phyloP scores from a whole-genome alignment of 495 filamentous ascomycete species.

The Penicillium dipodomyicola region DNA sequence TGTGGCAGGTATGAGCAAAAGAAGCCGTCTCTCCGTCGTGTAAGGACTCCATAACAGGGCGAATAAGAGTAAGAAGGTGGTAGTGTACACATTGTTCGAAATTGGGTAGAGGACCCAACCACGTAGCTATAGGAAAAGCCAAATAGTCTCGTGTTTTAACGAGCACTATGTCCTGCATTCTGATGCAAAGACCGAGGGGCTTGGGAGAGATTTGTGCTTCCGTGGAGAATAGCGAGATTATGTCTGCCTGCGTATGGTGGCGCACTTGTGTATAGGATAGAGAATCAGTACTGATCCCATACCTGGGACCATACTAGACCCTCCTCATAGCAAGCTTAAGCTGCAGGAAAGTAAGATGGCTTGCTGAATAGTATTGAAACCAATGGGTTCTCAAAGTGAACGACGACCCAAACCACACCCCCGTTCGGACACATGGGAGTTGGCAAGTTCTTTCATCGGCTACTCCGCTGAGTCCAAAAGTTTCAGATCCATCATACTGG shows the following conservation, averaged over 20 bases:
- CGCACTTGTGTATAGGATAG: slow-evolving; percentile 8
- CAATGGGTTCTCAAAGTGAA: not conserved
- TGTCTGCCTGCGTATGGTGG: not conserved
- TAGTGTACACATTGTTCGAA: not conserved
- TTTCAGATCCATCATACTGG: slow-evolving; percentile 19
- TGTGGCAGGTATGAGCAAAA: not conserved
- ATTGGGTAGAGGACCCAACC: too few relatives aligned
- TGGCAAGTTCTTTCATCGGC: slow-evolving; percentile 2
- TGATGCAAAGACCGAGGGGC: slow-evolving; percentile 2
- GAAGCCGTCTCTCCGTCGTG: not conserved
- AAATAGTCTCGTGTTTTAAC: not conserved
- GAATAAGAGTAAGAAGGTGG: not conserved
- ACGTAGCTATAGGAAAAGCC: not conserved
- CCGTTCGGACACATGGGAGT: slow-evolving; percentile 5
- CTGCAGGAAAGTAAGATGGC: not conserved
- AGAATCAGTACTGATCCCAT: slow-evolving; percentile 13
- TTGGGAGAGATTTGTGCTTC: slow-evolving; percentile 6
- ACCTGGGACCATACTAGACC: slow-evolving; percentile 9
- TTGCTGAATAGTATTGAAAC: not conserved
- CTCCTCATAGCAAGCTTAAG: slow-evolving; percentile 13
- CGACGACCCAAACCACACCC: not conserved
- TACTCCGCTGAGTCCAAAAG: slow-evolving; percentile 12
- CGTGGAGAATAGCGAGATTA: slow-evolving; percentile 4
- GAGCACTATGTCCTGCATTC: slow-evolving; percentile 9
- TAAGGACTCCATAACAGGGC: not conserved